phyloP scores from a whole-genome alignment of 1,284 basidiomycete species.

The Heterobasidion parviporum region DNA sequence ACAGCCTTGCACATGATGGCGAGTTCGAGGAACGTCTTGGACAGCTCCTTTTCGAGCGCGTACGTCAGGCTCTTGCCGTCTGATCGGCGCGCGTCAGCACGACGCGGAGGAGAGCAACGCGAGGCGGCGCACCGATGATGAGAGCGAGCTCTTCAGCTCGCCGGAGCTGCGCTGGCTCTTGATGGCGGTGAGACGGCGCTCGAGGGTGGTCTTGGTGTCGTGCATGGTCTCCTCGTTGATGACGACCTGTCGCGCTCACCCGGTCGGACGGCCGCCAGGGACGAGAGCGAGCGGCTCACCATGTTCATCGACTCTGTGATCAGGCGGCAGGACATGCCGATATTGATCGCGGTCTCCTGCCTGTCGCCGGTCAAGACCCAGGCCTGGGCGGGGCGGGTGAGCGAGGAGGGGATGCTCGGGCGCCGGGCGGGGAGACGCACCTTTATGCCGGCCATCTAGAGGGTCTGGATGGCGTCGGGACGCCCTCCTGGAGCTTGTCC shows the following conservation, averaged over 20 bases:
- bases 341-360: conserved; percentile 99
- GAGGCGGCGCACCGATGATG: conserved; percentile 67
- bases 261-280: background rate
- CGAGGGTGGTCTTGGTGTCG: conserved; percentile 83
- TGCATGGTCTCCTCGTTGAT: conserved; percentile 87
- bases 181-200: conserved; percentile 84
- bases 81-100: conserved; percentile 19
- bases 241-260: conserved; percentile 55
- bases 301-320: conserved; percentile 99
- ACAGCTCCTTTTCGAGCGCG: conserved; percentile 89
- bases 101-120: background rate
- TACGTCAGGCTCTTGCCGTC: conserved; percentile 93
- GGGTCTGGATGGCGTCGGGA: conserved; percentile 94
- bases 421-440: conserved; percentile 23
- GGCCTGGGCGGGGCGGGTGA: conserved; percentile 37
- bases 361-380: conserved; percentile 98
- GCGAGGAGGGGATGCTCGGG: background rate
- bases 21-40: conserved; percentile 85
- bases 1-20: conserved; percentile 98
- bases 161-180: conserved; percentile 88
- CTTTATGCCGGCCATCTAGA: conserved; percentile 98
- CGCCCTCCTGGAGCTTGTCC: conserved; percentile 97
- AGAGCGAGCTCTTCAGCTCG: conserved; percentile 90
- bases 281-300: conserved; percentile 36
- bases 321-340: conserved; percentile 93